phyloP scores from a whole-genome alignment of 306 rosid species.

The Rosa lucieae region DNA sequence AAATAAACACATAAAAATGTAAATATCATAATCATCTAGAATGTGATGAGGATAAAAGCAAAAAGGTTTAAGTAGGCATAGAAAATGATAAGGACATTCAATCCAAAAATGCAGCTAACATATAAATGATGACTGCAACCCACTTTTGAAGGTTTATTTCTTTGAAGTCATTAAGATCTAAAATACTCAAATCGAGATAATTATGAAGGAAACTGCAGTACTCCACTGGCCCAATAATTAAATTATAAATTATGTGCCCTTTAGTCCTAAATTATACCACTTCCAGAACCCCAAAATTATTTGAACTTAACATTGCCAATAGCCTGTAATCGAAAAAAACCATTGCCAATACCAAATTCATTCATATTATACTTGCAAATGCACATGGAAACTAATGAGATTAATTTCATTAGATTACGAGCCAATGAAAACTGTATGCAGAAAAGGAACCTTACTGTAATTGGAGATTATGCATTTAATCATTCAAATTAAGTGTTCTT shows the following conservation, averaged over 20 bases:
- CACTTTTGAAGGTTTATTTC: neutral
- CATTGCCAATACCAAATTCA: neutral
- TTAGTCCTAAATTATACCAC: neutral
- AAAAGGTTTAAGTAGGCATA: neutral
- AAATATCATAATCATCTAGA: neutral
- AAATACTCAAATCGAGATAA: neutral
- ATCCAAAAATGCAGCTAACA: neutral
- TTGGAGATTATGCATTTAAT: neutral
- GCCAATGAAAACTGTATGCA: neutral
- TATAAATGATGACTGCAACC: neutral
- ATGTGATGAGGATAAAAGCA: neutral
- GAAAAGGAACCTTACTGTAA: neutral
- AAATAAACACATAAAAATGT: slow-evolving; percentile 8
- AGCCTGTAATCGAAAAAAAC: neutral
- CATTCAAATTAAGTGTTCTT: neutral
- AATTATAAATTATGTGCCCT: neutral
- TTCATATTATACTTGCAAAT: neutral
- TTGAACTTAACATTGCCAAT: neutral
- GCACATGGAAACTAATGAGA: neutral
- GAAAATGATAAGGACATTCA: neutral
- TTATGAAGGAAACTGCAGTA: neutral
- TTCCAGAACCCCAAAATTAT: neutral
- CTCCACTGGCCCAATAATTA: neutral
- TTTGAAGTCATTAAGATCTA: neutral
- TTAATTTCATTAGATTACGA: neutral